Evolutionary conservation across 1,284 basidiomycete genomes (phyloP).

Genomic region (Trichosporon ovoides): DNA sequence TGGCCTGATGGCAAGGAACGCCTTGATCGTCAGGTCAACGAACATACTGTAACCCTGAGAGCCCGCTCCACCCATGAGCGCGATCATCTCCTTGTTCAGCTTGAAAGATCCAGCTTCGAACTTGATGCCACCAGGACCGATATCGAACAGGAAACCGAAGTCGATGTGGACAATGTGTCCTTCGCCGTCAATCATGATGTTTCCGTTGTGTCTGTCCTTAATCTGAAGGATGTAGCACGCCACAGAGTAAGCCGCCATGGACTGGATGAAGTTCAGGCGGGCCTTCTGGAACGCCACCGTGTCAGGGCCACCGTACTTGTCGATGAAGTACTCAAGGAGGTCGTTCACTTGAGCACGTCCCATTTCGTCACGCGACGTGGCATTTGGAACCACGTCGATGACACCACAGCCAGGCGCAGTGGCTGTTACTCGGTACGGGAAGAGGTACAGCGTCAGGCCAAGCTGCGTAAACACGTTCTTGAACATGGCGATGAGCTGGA

Average conservation of each 20-base stretch:
- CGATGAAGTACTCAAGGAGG: conserved; percentile 87
- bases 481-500: conserved; percentile 99
- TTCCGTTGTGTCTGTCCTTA: conserved; percentile 96
- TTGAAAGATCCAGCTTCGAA: conserved; percentile 98
- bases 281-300: conserved; percentile 87
- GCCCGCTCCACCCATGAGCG: conserved; percentile 90
- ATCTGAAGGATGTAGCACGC: conserved; percentile 97
- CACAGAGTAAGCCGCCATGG: conserved; percentile 99
- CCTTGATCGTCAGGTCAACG: conserved; percentile 89
- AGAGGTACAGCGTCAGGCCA: conserved; percentile 86
- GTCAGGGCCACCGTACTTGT: conserved; percentile 87
- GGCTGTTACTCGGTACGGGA: conserved; percentile 94
- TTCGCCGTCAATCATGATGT: conserved; percentile 97
- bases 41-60: conserved; percentile 92
- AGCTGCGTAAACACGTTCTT: conserved; percentile 90
- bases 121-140: conserved; percentile 71
- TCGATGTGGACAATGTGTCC: conserved; percentile 93
- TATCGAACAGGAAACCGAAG: conserved; percentile 97
- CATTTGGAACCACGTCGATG: conserved; percentile 97
- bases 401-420: conserved; percentile 96
- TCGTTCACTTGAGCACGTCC: conserved; percentile 97
- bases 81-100: conserved; percentile 95
- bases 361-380: conserved; percentile 99
- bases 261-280: conserved; percentile 93
- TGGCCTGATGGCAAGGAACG: conserved; percentile 89